These are phyloP conservation scores for Pseudomassariella vexata DNA, from an alignment of 2,329 filamentous ascomycete genomes.

Conservation along the genomic window DNA sequence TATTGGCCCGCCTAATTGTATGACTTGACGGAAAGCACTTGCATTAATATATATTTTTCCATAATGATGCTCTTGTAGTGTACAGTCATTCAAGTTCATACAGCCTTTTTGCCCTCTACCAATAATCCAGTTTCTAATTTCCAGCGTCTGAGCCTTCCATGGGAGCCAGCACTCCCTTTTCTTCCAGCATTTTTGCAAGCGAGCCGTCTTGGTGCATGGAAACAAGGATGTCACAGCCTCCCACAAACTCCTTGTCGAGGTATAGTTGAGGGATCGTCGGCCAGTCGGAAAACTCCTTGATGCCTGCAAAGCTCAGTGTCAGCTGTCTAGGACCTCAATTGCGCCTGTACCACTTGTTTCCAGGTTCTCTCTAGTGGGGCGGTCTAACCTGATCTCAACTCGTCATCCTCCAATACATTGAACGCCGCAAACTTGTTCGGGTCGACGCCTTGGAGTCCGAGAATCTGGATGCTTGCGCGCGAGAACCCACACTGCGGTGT, in stretches of 20 bases:
- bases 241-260: constrained; percentile 90
- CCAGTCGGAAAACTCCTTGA: constrained; percentile 99
- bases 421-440: constrained; percentile 96
- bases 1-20: too few relatives aligned
- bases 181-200: constrained; percentile 82
- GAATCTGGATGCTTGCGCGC: constrained; percentile 86
- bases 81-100: too few relatives aligned
- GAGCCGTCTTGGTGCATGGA: constrained; percentile 97
- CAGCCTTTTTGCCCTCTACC: too few relatives aligned
- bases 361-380: constrained; percentile 1
- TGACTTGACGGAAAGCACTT: too few relatives aligned
- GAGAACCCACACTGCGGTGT: constrained; percentile 96
- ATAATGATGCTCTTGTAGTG: not conserved
- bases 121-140: not conserved
- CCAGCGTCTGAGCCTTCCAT: constrained; percentile 43
- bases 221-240: constrained; percentile 95
- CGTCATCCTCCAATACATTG: constrained; percentile 90
- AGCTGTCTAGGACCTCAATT: constrained; percentile 3
- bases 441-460: constrained; percentile 91
- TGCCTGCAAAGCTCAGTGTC: constrained; percentile 53
- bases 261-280: constrained; percentile 97
- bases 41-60: not conserved
- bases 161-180: constrained; percentile 77
- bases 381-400: constrained; percentile 69
- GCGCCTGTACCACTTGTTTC: too few relatives aligned